phyloP scores from a whole-genome alignment of 2,329 filamentous ascomycete genomes.

The Rasamsonia emersonii region DNA sequence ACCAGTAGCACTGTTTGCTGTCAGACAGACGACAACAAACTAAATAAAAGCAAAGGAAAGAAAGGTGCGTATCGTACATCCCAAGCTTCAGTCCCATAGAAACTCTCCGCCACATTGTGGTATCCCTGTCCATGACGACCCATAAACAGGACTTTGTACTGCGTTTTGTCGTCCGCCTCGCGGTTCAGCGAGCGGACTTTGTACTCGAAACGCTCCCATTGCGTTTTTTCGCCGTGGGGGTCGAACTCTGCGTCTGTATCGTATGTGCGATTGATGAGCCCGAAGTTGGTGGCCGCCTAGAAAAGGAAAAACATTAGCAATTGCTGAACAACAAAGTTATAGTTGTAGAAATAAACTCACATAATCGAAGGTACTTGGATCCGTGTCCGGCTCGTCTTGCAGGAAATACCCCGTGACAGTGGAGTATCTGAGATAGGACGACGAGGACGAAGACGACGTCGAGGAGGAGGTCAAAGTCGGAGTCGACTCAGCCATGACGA shows the following conservation, averaged over 20 bases:
- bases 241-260: constrained; percentile 27
- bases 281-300: constrained; percentile 38
- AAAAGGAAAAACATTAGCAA: constrained; percentile 1
- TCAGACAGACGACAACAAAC: neutral
- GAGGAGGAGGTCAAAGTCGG: neutral
- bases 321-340: neutral
- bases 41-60: neutral
- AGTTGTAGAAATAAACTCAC: constrained; percentile 20
- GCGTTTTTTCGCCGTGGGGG: constrained; percentile 31
- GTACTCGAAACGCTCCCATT: constrained; percentile 47
- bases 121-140: constrained; percentile 54
- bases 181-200: constrained; percentile 41
- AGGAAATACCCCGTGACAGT: constrained; percentile 42
- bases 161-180: constrained; percentile 25
- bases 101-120: constrained; percentile 53
- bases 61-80: constrained; percentile 36
- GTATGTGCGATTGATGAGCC: constrained; percentile 41
- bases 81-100: constrained; percentile 52
- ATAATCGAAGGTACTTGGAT: constrained; percentile 41
- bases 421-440: constrained; percentile 24
- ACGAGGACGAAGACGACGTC: neutral
- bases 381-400: constrained; percentile 42
- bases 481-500: constrained; percentile 13
- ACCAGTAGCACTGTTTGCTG: constrained; percentile 45
- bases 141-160: constrained; percentile 50